These are phyloP conservation scores for Trypanosoma lewisi DNA, from an alignment of 208 protist genomes.

Conservation along the genomic window DNA sequence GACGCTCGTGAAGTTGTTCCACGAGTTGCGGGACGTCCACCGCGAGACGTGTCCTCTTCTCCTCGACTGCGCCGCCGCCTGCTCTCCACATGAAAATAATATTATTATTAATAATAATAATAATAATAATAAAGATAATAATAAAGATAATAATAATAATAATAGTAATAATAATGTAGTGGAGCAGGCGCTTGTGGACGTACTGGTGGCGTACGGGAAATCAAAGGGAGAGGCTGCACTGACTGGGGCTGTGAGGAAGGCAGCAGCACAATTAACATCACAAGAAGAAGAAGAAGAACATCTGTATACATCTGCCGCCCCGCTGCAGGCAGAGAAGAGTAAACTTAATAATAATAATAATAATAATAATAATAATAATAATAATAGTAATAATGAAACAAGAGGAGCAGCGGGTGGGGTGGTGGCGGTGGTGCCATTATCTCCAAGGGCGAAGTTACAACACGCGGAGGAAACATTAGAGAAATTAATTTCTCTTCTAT, in stretches of 20 bases:
- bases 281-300: not conserved
- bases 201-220: conserved; percentile 14
- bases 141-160: too few relatives aligned
- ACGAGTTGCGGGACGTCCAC: conserved; percentile 24
- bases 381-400: too few relatives aligned
- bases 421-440: not conserved
- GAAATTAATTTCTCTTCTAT: conserved; percentile 32
- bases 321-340: not conserved
- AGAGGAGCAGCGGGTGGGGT: not conserved
- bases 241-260: not conserved
- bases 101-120: not conserved
- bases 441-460: conserved; percentile 17
- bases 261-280: not conserved
- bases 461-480: conserved; percentile 30
- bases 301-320: too few relatives aligned
- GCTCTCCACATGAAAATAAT: not conserved
- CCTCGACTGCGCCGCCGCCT: conserved; percentile 10
- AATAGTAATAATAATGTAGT: too few relatives aligned
- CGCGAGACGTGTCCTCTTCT: conserved; percentile 10
- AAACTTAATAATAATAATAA: not conserved
- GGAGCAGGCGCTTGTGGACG: conserved; percentile 15
- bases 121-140: too few relatives aligned
- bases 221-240: conserved; percentile 5
- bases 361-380: not conserved
- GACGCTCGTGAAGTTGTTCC: conserved; percentile 38